These are phyloP conservation scores for Ophiostoma pallidulum DNA, from an alignment of 2,329 filamentous ascomycete genomes.

Conservation along the genomic window DNA sequence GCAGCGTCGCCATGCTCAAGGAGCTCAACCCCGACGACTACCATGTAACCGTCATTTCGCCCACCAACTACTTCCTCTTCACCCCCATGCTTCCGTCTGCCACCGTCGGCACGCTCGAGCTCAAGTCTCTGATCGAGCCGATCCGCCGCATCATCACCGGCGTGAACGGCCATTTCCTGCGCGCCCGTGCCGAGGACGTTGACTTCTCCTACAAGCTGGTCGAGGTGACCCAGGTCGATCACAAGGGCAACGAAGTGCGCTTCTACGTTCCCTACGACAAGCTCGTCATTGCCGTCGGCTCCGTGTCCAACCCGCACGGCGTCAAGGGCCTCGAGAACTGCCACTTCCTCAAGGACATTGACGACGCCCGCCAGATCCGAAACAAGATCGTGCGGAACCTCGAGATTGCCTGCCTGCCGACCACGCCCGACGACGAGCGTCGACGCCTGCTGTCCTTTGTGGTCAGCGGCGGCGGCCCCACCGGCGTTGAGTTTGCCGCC, in stretches of 20 bases:
- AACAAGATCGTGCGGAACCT: constrained; percentile 84
- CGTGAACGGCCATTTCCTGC: constrained; percentile 80
- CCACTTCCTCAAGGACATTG: constrained; percentile 90
- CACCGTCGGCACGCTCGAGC: constrained; percentile 87
- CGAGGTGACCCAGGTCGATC: constrained; percentile 67
- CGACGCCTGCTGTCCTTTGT: constrained; percentile 86
- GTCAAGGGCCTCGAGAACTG: constrained; percentile 92
- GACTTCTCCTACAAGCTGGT: constrained; percentile 88
- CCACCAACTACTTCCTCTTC: constrained; percentile 94
- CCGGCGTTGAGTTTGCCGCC: constrained; percentile 94
- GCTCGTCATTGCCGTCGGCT: constrained; percentile 84
- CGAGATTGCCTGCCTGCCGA: constrained; percentile 85
- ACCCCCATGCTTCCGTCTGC: constrained; percentile 97
- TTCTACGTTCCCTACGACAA: constrained; percentile 99
- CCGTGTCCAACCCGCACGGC: constrained; percentile 86
- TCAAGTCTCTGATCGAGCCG: constrained; percentile 86
- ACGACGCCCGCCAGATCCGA: constrained; percentile 80
- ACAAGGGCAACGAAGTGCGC: constrained; percentile 59
- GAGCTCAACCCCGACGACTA: constrained; percentile 84
- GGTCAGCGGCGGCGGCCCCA: constrained; percentile 89
- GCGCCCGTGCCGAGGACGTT: constrained; percentile 76
- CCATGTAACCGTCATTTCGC: constrained; percentile 89
- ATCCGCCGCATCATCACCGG: constrained; percentile 73
- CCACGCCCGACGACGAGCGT: constrained; percentile 79
- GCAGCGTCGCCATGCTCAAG: constrained; percentile 84